Base-by-base conservation (phyloP, 2,329 filamentous ascomycete species). In the Ascochyta rabiei region DNA sequence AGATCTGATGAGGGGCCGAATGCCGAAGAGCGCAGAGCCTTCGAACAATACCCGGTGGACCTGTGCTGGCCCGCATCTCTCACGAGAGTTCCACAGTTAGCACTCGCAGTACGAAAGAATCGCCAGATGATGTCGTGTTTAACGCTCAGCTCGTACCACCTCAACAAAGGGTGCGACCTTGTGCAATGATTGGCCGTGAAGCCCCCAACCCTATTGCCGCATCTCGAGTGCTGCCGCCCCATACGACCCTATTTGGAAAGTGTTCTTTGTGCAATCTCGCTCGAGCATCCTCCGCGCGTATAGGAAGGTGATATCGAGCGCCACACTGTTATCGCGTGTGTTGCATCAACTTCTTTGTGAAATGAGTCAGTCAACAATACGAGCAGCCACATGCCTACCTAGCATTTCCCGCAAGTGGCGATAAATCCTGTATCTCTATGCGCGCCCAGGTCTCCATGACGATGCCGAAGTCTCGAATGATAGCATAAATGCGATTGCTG, bases 1-100 rank as follows among this genome's bases (percentile, higher is more conserved):
- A 48, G 39, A 44, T 40, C 38, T 51, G 48, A 37, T 15, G 38
- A 31, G 42, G 41, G 43, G 42, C 53, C 48, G 43, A 52, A 34
- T 40, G 44, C 48, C 53, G 53, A 56, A 31, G 48, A 40, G 26
- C 8, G 23, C 21, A 23, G 38, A 28, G 30, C 35, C 18, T 38
- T 48, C 19, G 19, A 38, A 33, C 16, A 28, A 21, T 34, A 15
- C 31, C 19, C 41, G 26, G 26, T 51, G 31, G 23, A 31, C 9
- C 16, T 21, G 42, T 21, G 34, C 19, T 31, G 18, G 18, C 24
- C 37, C 33, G 30, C 21, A 28, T 35, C 23, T 15, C 15, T 39
- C 34, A 28, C 34, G 34, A 19, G 15, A 49, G 19, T 18, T 16
- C 21, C 16, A 46, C 18, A 13, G 49, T 41, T 50, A 35, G 41